A percentile compares a stretch with the other conserved stretches of the same genome.
Conservation (phyloP, 768 basidiomycete genomes). For the Clitopilus passeckerianus region DNA sequence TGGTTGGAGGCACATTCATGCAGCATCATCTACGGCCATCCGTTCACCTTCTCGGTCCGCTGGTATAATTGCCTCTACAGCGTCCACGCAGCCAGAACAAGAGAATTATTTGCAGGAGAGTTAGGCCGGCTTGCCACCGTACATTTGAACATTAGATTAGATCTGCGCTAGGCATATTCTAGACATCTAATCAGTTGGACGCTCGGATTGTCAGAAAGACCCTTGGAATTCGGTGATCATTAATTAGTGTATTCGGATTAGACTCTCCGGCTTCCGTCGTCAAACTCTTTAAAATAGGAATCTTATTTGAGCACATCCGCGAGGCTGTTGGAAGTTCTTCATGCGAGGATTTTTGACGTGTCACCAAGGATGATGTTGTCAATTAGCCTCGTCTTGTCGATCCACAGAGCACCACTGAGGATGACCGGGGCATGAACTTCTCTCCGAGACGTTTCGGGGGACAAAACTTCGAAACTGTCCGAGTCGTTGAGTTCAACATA, state of each 20-base stretch:
- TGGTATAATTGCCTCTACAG: constrained; percentile 1
- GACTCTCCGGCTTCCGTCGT: not conserved
- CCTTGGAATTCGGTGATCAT: not conserved
- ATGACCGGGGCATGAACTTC: constrained; percentile 42
- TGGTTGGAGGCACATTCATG: constrained; percentile 34
- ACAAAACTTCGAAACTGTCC: constrained; percentile 63
- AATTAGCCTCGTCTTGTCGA: constrained; percentile 85
- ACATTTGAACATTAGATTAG: not conserved
- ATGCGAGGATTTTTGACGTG: constrained; percentile 26
- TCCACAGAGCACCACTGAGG: constrained; percentile 82
- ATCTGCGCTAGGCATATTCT: not conserved
- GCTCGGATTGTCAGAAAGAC: not conserved
- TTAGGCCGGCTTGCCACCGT: too few species aligned
- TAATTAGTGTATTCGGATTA: not conserved
- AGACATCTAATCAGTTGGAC: not conserved
- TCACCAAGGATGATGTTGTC: constrained; percentile 85
- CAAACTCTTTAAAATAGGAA: not conserved
- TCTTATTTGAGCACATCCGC: not conserved
- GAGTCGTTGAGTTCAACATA: constrained; percentile 89
- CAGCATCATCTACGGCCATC: constrained; percentile 29
- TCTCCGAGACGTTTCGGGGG: constrained; percentile 17
- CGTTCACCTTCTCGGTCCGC: constrained; percentile 16
- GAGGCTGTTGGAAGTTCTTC: not conserved
- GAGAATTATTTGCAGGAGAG: too few species aligned
- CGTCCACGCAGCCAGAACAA: too few species aligned